Evolutionary conservation across 805 yeast genomes (phyloP), one percentile per base, ranked within the genome.

Genomic region (Candida nitratophila): DNA sequence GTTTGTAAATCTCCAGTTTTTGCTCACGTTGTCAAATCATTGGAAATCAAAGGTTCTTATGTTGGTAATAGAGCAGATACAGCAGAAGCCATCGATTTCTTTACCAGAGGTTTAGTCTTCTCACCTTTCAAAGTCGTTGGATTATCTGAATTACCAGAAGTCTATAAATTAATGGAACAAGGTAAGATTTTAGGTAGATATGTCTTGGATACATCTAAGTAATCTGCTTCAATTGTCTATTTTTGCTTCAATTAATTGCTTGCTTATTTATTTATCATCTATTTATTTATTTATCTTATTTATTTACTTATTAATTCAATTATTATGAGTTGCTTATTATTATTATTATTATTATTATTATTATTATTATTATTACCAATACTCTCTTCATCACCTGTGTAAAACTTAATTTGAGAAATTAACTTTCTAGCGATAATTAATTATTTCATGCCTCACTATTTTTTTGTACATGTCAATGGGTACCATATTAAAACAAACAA

Each of bases 61-160:
- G 95, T 86, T 50, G 96, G 95, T 57, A 85, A 85, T 79, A 82
- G 95, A 69, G 83, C 84, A 52, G 96, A 87, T 68, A 77, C 91
- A 52, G 76, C 82, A 50, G 89, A 82, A 65, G 88, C 88, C 40
- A 60, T 82, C 46, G 86, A 82, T 55, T 81, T 82, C 73, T 82
- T 79, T 60, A 49, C 72, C 47, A 73, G 86, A 65, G 88, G 88
- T 44, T 66, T 77, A 54, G 79, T 82, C 56, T 66, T 72, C 50
- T 75, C 84, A 43, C 86, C 67, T 55, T 80, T 85, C 70, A 77
- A 77, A 70, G 61, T 88, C 64, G 88, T 81, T 43, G 88, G 89
- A 46, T 73, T 86, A 56, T 78, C 88, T 47, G 79, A 79, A 58
- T 72, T 86, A 56, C 79, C 85, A 52, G 65, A 63, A 45, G 83